These are phyloP conservation scores for Globisporangium spiculum DNA, from an alignment of 352 stramenopile genomes.

Conservation along the genomic window DNA sequence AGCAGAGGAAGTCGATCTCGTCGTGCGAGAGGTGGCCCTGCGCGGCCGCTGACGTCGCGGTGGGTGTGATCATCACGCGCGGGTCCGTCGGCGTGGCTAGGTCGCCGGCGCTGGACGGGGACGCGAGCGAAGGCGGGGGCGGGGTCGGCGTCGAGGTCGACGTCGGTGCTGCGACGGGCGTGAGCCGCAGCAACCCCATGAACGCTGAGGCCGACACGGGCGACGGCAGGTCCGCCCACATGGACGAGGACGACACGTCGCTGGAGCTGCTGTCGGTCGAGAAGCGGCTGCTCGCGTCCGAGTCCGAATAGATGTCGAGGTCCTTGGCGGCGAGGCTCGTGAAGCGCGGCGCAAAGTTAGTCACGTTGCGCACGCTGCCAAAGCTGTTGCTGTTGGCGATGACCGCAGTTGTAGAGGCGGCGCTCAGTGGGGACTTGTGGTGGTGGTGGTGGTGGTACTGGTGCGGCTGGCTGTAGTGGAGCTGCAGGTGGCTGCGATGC, in stretches of 20 bases:
- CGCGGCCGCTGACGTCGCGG: neutral
- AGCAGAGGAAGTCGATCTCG: constrained; percentile 86
- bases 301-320: constrained; percentile 66
- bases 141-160: neutral
- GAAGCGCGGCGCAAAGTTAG: constrained; percentile 22
- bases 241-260: constrained; percentile 47
- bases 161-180: constrained; percentile 16
- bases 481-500: constrained; percentile 16
- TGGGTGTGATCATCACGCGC: constrained; percentile 13
- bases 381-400: neutral
- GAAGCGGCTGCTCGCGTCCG: constrained; percentile 52
- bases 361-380: constrained; percentile 15
- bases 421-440: constrained; percentile 3
- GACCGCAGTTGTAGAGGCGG: neutral
- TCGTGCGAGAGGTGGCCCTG: constrained; percentile 68
- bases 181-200: constrained; percentile 14
- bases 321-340: constrained; percentile 33
- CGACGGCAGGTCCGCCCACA: constrained; percentile 56
- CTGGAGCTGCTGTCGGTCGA: constrained; percentile 49
- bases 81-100: constrained; percentile 12
- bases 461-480: constrained; percentile 13
- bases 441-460: constrained; percentile 9
- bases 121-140: constrained; percentile 20
- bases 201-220: constrained; percentile 16
- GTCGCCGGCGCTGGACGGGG: neutral